Evolutionary conservation across 345 rosid genomes (phyloP).

Genomic region (Populus davidiana): DNA sequence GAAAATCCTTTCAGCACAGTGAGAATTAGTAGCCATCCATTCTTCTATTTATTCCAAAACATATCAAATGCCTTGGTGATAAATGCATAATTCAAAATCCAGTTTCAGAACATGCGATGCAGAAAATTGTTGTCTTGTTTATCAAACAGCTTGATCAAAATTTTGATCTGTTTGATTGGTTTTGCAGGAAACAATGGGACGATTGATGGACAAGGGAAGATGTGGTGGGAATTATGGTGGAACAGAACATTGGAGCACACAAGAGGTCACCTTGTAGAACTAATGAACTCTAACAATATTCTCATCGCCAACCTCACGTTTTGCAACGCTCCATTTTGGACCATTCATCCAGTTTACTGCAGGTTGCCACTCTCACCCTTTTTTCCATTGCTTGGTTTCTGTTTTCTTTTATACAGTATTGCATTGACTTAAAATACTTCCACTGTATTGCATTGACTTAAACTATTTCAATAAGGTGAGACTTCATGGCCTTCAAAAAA

Average conservation of each 20-base stretch:
- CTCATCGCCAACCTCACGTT: slow-evolving; percentile 86
- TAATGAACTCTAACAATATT: slow-evolving; percentile 69
- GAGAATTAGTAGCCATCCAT: neutral
- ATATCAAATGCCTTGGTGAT: neutral
- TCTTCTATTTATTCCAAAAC: neutral
- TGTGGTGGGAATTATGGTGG: slow-evolving; percentile 99
- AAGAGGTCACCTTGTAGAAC: slow-evolving; percentile 90
- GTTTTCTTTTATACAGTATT: neutral
- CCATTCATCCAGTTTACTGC: slow-evolving; percentile 92
- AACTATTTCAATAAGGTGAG: neutral
- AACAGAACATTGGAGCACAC: slow-evolving; percentile 80
- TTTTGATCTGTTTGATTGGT: neutral
- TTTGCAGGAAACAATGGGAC: slow-evolving; percentile 84
- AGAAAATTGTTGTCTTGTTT: neutral
- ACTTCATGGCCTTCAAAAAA: neutral
- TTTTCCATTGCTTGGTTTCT: neutral
- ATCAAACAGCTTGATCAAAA: neutral
- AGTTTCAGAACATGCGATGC: neutral
- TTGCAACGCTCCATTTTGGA: slow-evolving; percentile 92
- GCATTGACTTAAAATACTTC: neutral
- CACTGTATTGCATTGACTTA: neutral
- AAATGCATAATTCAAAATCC: neutral
- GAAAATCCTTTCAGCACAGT: neutral
- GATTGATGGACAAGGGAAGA: slow-evolving; percentile 90
- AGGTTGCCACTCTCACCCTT: slow-evolving; percentile 42